A percentile compares a stretch with the other conserved stretches of the same genome.
Evolutionary conservation across 1,284 basidiomycete genomes (phyloP).

Genomic region (Ustilago trichophora): DNA sequence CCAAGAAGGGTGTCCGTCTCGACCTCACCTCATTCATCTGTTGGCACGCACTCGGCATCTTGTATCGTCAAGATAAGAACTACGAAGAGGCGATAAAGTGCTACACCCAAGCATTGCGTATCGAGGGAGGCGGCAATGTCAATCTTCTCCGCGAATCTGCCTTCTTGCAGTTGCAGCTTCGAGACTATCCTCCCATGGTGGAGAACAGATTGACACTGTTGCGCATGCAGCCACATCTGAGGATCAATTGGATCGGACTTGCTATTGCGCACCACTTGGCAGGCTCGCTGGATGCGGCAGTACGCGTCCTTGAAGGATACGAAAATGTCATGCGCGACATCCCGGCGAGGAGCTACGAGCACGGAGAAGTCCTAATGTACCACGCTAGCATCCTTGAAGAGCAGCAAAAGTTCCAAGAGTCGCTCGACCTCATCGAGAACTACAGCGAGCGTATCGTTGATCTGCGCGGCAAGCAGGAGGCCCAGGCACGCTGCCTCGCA

Average conservation of each 20-base stretch:
- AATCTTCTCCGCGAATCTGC: slow-evolving; percentile 92
- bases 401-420: slow-evolving; percentile 71
- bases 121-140: slow-evolving; percentile 87
- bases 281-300: slow-evolving; percentile 78
- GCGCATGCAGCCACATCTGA: slow-evolving; percentile 80
- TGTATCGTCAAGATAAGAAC: slow-evolving; percentile 77
- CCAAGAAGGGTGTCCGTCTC: slow-evolving; percentile 81
- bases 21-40: slow-evolving; percentile 94
- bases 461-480: slow-evolving; percentile 28
- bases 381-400: slow-evolving; percentile 83
- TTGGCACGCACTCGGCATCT: slow-evolving; percentile 91
- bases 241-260: slow-evolving; percentile 88
- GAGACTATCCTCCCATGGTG: slow-evolving; percentile 81
- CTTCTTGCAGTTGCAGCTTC: slow-evolving; percentile 87
- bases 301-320: slow-evolving; percentile 76
- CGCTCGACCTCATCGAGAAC: slow-evolving; percentile 59
- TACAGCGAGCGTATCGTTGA: slow-evolving; percentile 66
- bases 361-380: slow-evolving; percentile 85
- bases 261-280: slow-evolving; percentile 89
- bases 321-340: slow-evolving; percentile 61
- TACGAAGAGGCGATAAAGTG: slow-evolving; percentile 87
- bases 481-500: slow-evolving; percentile 68
- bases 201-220: slow-evolving; percentile 85
- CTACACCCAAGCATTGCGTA: slow-evolving; percentile 78
- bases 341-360: slow-evolving; percentile 71